Percentiles rank a stretch among this genome's conserved stretches.
Conservation (phyloP, 2,329 filamentous ascomycete genomes). For the Exophiala viscosa region DNA sequence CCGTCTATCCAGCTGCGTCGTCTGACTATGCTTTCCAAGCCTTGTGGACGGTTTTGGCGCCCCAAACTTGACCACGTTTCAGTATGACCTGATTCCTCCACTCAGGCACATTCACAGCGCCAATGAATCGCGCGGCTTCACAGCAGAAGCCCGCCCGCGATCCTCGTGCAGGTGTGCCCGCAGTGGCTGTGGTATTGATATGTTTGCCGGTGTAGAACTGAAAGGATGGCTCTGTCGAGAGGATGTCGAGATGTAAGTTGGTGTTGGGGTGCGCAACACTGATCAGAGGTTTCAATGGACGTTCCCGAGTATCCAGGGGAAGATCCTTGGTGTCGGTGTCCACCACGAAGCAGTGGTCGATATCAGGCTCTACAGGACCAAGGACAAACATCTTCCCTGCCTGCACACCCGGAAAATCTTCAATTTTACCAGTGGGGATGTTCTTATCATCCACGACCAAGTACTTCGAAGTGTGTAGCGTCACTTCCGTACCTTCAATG, state of each 20-base stretch:
- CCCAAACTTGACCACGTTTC: constrained; percentile 81
- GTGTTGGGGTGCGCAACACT: constrained; percentile 69
- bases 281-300: constrained; percentile 64
- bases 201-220: constrained; percentile 93
- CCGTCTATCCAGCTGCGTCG: neutral
- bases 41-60: constrained; percentile 75
- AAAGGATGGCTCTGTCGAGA: constrained; percentile 91
- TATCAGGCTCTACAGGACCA: constrained; percentile 64
- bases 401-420: constrained; percentile 61
- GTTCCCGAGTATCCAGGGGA: constrained; percentile 62
- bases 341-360: constrained; percentile 89
- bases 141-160: constrained; percentile 79
- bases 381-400: constrained; percentile 68
- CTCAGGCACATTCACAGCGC: constrained; percentile 75
- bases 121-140: constrained; percentile 86
- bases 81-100: constrained; percentile 77
- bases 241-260: constrained; percentile 76
- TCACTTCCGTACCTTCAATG: constrained; percentile 60
- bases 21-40: constrained; percentile 60
- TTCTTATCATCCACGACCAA: constrained; percentile 68
- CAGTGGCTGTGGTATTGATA: constrained; percentile 68
- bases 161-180: constrained; percentile 59
- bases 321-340: constrained; percentile 59
- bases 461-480: constrained; percentile 59
- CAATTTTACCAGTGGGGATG: constrained; percentile 69